phyloP scores from a whole-genome alignment of 1,284 basidiomycete genomes.

The Trichosporon ovoides region DNA sequence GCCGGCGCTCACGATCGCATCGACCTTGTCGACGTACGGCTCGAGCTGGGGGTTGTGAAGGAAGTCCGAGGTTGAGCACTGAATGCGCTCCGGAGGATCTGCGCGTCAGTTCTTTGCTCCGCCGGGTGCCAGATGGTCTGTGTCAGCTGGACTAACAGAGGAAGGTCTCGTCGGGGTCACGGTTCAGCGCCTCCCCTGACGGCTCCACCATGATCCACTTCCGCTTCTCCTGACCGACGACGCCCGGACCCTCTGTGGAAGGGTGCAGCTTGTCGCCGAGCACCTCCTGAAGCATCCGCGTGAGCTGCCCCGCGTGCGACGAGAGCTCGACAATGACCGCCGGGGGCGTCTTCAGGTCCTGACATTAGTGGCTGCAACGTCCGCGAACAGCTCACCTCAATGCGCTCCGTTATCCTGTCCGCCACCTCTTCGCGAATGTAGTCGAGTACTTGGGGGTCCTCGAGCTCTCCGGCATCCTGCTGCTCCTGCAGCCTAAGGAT shows the following conservation, averaged over 20 bases:
- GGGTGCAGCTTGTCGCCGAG: slow-evolving; percentile 65
- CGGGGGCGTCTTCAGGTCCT: slow-evolving; percentile 90
- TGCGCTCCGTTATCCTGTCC: slow-evolving; percentile 80
- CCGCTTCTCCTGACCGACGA: slow-evolving; percentile 18
- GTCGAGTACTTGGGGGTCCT: slow-evolving; percentile 62
- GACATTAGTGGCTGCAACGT: slow-evolving; percentile 9
- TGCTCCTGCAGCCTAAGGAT: slow-evolving; percentile 58
- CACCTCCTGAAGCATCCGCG: slow-evolving; percentile 70
- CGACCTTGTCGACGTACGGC: slow-evolving; percentile 60
- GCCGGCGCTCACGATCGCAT: slow-evolving; percentile 86
- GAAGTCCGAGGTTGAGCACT: slow-evolving; percentile 30
- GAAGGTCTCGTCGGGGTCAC: slow-evolving; percentile 50
- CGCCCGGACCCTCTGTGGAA: slow-evolving; percentile 10
- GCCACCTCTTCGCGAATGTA: slow-evolving; percentile 89
- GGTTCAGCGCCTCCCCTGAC: slow-evolving; percentile 65
- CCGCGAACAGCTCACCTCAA: slow-evolving; percentile 55
- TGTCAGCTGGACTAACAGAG: slow-evolving; percentile 21
- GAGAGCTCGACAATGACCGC: slow-evolving; percentile 78
- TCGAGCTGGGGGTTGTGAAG: slow-evolving; percentile 51
- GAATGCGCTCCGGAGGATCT: slow-evolving; percentile 32
- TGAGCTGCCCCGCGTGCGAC: slow-evolving; percentile 89
- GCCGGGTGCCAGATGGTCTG: no score
- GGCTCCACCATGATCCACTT: slow-evolving; percentile 69
- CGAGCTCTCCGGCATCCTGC: slow-evolving; percentile 37
- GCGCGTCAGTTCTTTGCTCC: neutral